A percentile compares a stretch with the other conserved stretches of the same genome.
These are phyloP conservation scores for Guadua angustifolia DNA, from an alignment of 176 grass and related monocot species.

Conservation along the genomic window DNA sequence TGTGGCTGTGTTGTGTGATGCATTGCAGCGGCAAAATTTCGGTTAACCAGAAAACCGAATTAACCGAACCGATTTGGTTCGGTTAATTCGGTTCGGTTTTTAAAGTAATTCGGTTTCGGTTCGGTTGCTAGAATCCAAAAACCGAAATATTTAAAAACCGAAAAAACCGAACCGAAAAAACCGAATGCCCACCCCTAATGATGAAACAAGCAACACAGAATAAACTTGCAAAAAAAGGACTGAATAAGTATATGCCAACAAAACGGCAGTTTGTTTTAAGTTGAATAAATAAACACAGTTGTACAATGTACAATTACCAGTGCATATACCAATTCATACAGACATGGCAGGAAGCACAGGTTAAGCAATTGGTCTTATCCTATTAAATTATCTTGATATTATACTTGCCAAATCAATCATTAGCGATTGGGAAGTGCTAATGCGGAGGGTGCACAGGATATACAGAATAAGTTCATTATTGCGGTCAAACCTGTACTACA, in stretches of 20 bases:
- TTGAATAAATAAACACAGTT: background rate
- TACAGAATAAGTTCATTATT: background rate
- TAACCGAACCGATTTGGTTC: too few relatives aligned
- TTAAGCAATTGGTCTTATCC: conserved; percentile 7
- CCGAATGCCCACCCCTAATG: too few relatives aligned
- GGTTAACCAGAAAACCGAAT: too few relatives aligned
- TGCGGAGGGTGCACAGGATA: background rate
- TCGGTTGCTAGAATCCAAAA: too few relatives aligned
- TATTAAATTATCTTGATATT: conserved; percentile 5
- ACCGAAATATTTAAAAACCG: too few relatives aligned
- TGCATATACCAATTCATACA: conserved; percentile 29
- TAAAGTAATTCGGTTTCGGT: too few relatives aligned
- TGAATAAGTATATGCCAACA: background rate
- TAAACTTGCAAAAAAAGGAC: background rate
- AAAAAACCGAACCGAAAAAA: too few relatives aligned
- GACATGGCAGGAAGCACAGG: background rate
- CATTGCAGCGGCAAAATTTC: too few relatives aligned
- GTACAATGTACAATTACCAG: conserved; percentile 4
- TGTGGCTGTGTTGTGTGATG: too few relatives aligned
- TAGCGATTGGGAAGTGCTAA: conserved; percentile 1
- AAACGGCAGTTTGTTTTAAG: background rate
- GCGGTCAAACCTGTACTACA: background rate
- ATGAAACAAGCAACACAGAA: conserved; percentile 8
- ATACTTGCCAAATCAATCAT: conserved; percentile 1
- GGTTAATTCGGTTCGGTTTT: too few relatives aligned